Percentiles rank a stretch among this genome's conserved stretches.
Evolutionary conservation across 2,329 filamentous ascomycete genomes (phyloP).

Genomic region (Aureobasidium sp.): DNA sequence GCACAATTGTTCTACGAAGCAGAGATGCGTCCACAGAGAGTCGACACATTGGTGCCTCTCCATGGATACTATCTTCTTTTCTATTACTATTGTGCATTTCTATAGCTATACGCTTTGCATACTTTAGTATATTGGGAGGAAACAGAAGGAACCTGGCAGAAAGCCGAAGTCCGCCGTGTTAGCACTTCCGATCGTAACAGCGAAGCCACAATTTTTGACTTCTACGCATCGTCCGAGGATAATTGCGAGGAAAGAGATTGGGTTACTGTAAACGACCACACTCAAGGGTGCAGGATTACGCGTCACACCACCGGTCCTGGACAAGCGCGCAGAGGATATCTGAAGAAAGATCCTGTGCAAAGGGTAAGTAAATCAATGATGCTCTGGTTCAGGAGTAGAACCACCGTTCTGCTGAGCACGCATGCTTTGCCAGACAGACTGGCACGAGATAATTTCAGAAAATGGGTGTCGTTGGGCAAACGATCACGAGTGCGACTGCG

Average conservation of each 20-base stretch:
- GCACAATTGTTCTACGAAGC: too few relatives aligned
- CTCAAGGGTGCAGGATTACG: neutral
- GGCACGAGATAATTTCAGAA: too few relatives aligned
- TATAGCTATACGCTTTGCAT: too few relatives aligned
- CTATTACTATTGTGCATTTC: too few relatives aligned
- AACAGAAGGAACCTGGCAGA: neutral
- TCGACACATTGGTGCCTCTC: too few relatives aligned
- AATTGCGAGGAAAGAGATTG: neutral
- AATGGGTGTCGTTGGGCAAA: too few relatives aligned
- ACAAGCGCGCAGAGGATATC: neutral
- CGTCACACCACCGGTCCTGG: neutral
- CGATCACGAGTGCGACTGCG: neutral
- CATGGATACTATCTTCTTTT: too few relatives aligned
- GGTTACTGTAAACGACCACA: neutral
- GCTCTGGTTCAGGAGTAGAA: neutral
- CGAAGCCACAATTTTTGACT: neutral
- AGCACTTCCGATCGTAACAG: neutral
- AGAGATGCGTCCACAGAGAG: too few relatives aligned
- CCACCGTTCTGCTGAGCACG: neutral
- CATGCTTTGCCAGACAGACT: neutral
- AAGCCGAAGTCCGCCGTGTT: neutral
- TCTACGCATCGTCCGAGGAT: neutral
- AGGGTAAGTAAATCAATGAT: neutral
- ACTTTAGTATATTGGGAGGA: too few relatives aligned
- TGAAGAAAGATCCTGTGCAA: neutral